Conservation (phyloP, 1,284 basidiomycete genomes). For the Wallemia hederae region DNA sequence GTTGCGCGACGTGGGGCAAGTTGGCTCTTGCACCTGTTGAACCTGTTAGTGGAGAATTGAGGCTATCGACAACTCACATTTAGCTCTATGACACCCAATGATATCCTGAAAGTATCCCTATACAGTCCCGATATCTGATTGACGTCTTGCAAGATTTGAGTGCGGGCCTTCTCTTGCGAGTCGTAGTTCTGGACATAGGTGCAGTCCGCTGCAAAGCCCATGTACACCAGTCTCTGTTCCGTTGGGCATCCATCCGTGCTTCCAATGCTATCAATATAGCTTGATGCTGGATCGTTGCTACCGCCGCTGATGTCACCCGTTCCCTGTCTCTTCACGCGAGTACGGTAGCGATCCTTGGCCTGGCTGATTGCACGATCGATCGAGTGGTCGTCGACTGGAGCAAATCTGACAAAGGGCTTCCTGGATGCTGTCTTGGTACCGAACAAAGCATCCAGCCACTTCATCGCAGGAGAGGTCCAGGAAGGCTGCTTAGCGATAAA, state of each 20-base stretch:
- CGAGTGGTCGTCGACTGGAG: not conserved
- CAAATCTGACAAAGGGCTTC: not conserved
- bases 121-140: not conserved
- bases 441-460: not conserved
- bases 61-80: no score
- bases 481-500: not conserved
- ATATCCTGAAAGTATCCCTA: conserved; percentile 46
- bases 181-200: conserved; percentile 37
- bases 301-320: conserved; percentile 12
- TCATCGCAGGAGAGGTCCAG: not conserved
- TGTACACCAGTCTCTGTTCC: conserved; percentile 37
- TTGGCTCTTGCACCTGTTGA: conserved; percentile 28
- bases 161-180: conserved; percentile 31
- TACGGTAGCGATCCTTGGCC: not conserved
- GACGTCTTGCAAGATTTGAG: conserved; percentile 44
- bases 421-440: not conserved
- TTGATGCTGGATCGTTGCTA: conserved; percentile 14
- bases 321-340: conserved; percentile 5
- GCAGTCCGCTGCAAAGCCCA: conserved; percentile 65
- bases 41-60: no score
- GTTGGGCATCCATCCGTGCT: conserved; percentile 40
- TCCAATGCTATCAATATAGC: conserved; percentile 35
- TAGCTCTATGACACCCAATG: conserved; percentile 51
- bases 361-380: not conserved
- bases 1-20: conserved; percentile 11